Base-by-base conservation (phyloP, 2,329 filamentous ascomycete genomes). In the Colletotrichum paranaense region DNA sequence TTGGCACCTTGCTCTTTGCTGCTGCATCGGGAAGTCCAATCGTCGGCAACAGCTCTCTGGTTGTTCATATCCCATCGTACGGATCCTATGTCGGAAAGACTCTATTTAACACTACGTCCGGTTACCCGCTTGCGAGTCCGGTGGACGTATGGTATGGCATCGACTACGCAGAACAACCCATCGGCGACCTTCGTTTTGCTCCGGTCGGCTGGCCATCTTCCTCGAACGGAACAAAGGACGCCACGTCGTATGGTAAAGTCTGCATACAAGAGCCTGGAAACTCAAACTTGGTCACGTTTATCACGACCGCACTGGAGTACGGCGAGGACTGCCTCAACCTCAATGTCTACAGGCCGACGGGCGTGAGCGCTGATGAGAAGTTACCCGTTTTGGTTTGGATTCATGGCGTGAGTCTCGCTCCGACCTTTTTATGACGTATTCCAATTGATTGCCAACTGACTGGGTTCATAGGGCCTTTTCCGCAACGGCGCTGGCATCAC, bases 301-400 rank as follows among this genome's bases (percentile, higher is more conserved):
- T 72, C 58, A 72, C 52, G 38, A 52, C 49, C 3, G 22, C 14
- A 0, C 12, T 68, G 22, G 28, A 52, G 24, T 72, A 72, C 6
- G 68, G 68, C 6, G 73, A 74, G n/a, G 73, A 68, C 16, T 73
- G 73, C 26, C 42, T 74, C 16, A 68, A 73, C 14, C 28, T 73
- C 8, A 72, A 74, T 32, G 69, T 74, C 9, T 73, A 73, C 57
- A 58, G 65, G 38, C 60, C 71, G 6, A 24, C 62, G 4, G 71
- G 67, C 1, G 28, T 58, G 0, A 30, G 52, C 24, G 19, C 26
- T 5, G 49, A 63, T 38, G 11, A 53, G 28, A 69, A 78, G 53
- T 73, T 78, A 14, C 74, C 74, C 22, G 75, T 73, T 4, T 5
- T 75, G 38, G 24, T 76, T 42, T 73, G 76, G 76, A 65, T 75